These are phyloP conservation scores for Phytophthora litchii DNA, from an alignment of 352 stramenopile species.

Conservation along the genomic window DNA sequence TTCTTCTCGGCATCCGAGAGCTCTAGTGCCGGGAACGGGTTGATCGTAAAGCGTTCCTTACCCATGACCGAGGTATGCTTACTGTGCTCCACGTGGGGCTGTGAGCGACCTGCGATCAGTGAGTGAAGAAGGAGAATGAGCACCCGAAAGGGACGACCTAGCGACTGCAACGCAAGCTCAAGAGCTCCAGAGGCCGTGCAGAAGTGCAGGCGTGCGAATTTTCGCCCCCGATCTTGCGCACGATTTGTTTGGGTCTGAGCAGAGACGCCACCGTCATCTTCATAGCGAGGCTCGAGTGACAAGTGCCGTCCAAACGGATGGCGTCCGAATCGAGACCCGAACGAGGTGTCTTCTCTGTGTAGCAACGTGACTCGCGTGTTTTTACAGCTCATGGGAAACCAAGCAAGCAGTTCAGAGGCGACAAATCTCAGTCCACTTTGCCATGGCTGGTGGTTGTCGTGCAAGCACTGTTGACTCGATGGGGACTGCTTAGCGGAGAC, in stretches of 20 bases:
- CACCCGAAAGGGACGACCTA: slow-evolving; percentile 7
- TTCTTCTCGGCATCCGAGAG: slow-evolving; percentile 41
- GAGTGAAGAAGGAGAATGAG: slow-evolving; percentile 35
- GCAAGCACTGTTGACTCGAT: neutral
- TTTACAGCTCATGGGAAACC: slow-evolving; percentile 22
- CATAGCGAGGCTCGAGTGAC: slow-evolving; percentile 23
- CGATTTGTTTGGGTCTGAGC: slow-evolving; percentile 25
- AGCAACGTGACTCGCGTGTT: slow-evolving; percentile 11
- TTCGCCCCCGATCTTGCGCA: slow-evolving; percentile 25
- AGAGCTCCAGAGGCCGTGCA: slow-evolving; percentile 28
- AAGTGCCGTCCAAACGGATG: slow-evolving; percentile 17
- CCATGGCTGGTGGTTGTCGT: slow-evolving; percentile 5
- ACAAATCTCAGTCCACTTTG: slow-evolving; percentile 9
- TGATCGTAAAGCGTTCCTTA: slow-evolving; percentile 44
- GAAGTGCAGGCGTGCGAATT: slow-evolving; percentile 11
- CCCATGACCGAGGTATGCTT: slow-evolving; percentile 18
- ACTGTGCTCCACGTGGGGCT: neutral
- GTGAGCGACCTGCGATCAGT: slow-evolving; percentile 4
- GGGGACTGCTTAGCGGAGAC: neutral
- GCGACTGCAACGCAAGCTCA: slow-evolving; percentile 21
- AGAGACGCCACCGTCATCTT: slow-evolving; percentile 15
- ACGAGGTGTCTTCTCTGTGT: neutral
- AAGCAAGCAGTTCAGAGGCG: slow-evolving; percentile 11
- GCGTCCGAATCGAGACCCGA: neutral
- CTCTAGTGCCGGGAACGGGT: slow-evolving; percentile 42